These are phyloP conservation scores for Lineolata rhizophorae DNA, from an alignment of 495 filamentous ascomycete species.

Conservation along the genomic window DNA sequence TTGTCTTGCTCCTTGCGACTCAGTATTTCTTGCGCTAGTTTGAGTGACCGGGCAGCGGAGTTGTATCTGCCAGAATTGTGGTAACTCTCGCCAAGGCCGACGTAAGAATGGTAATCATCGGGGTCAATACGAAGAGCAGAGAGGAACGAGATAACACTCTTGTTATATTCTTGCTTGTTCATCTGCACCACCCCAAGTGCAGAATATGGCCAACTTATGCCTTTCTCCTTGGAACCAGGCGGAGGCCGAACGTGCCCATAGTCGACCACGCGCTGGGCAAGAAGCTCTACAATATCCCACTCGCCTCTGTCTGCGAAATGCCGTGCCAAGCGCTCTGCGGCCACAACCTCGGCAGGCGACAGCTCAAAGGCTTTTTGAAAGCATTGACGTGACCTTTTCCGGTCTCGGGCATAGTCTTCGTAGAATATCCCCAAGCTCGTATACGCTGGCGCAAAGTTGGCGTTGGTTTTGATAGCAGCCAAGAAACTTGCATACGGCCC, in stretches of 20 bases:
- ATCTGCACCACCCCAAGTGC: slow-evolving; percentile 89
- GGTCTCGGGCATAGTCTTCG: slow-evolving; percentile 73
- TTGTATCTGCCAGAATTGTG: slow-evolving; percentile 83
- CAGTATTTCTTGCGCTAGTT: slow-evolving; percentile 59
- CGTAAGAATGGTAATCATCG: slow-evolving; percentile 79
- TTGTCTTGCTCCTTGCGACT: no score
- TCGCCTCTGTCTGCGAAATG: slow-evolving; percentile 75
- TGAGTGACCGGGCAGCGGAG: slow-evolving; percentile 77
- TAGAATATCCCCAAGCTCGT: slow-evolving; percentile 91
- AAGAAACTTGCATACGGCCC: slow-evolving; percentile 71
- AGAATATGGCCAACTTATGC: slow-evolving; percentile 90
- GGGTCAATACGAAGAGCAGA: slow-evolving; percentile 68
- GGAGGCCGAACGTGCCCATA: slow-evolving; percentile 75
- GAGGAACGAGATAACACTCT: slow-evolving; percentile 80
- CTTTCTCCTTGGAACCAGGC: slow-evolving; percentile 76
- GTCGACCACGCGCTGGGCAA: slow-evolving; percentile 78
- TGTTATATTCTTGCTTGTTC: slow-evolving; percentile 76
- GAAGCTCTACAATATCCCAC: slow-evolving; percentile 88
- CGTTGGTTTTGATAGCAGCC: slow-evolving; percentile 60
- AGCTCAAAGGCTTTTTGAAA: slow-evolving; percentile 96
- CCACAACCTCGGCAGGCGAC: slow-evolving; percentile 65
- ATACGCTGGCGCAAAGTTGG: slow-evolving; percentile 83
- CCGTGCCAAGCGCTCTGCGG: slow-evolving; percentile 67
- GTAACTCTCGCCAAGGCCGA: slow-evolving; percentile 89
- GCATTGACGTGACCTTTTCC: slow-evolving; percentile 60